phyloP scores from a whole-genome alignment of 1,139 yeast species.

The Sporopachydermia cereana region DNA sequence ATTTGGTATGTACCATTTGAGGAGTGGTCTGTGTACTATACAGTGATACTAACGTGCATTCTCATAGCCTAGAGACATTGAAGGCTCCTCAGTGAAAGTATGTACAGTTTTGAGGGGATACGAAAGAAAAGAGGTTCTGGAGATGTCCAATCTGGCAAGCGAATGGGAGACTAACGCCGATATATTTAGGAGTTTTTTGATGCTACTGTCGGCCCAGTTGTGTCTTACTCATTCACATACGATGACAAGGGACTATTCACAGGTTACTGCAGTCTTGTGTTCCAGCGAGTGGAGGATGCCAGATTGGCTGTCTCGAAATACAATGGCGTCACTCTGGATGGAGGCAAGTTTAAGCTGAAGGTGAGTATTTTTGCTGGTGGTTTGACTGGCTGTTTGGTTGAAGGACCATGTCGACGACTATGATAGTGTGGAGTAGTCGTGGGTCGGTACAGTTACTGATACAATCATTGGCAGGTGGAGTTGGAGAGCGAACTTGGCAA shows the following conservation, averaged over 20 bases:
- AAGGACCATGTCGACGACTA: too few species aligned
- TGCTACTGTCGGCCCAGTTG: constrained; percentile 80
- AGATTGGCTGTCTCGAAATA: constrained; percentile 66
- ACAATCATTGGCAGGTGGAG: too few species aligned
- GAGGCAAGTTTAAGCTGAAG: constrained; percentile 64
- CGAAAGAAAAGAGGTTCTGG: too few species aligned
- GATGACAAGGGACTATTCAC: constrained; percentile 84
- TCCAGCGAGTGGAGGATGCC: constrained; percentile 60
- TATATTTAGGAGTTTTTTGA: constrained; percentile 83
- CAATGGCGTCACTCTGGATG: constrained; percentile 90
- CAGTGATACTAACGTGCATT: not conserved
- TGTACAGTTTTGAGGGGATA: too few species aligned
- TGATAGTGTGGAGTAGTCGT: too few species aligned
- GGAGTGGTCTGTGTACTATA: too few species aligned
- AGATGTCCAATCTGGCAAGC: too few species aligned
- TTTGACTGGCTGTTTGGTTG: too few species aligned
- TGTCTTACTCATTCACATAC: constrained; percentile 59
- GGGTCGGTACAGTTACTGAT: too few species aligned
- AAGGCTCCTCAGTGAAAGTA: not conserved
- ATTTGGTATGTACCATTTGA: constrained; percentile 1
- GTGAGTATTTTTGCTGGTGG: too few species aligned
- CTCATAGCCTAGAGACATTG: not conserved
- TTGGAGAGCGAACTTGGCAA: too few species aligned
- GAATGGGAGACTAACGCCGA: too few species aligned
- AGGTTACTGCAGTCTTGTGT: constrained; percentile 82